Percentiles rank a stretch among this genome's conserved stretches.
Evolutionary conservation across 345 rosid species (phyloP).

Genomic region (Rhodamnia argentea): DNA sequence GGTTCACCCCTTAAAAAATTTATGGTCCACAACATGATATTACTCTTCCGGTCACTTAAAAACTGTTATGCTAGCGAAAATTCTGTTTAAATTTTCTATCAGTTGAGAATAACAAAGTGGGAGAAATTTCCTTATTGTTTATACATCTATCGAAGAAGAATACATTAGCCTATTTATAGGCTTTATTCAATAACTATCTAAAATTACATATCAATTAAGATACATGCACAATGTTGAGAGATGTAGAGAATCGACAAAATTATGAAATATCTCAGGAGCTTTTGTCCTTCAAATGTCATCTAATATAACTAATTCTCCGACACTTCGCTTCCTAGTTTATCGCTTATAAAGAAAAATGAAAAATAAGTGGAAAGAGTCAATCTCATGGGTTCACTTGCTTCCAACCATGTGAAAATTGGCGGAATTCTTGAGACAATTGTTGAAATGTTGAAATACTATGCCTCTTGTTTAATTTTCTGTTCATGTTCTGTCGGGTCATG

Average conservation of each 20-base stretch:
- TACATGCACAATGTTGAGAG: too few species aligned
- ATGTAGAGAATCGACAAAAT: too few species aligned
- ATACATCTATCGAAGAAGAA: fast-evolving
- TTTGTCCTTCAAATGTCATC: background rate
- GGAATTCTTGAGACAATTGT: background rate
- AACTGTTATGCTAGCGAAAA: too few species aligned
- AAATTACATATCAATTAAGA: too few species aligned
- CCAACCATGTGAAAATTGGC: background rate
- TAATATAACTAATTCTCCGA: background rate
- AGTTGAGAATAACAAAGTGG: too few species aligned
- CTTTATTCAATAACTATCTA: too few species aligned
- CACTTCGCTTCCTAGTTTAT: background rate
- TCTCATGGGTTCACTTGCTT: background rate
- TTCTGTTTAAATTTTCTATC: too few species aligned
- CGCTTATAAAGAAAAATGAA: background rate
- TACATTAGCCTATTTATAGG: too few species aligned
- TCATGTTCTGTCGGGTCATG: background rate
- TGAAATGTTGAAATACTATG: background rate
- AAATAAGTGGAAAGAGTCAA: background rate
- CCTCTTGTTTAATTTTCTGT: background rate
- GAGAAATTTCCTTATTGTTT: too few species aligned
- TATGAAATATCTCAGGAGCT: background rate
- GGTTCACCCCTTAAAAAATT: too few species aligned
- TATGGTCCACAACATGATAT: too few species aligned
- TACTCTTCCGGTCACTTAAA: too few species aligned